phyloP scores from a whole-genome alignment of 2,329 filamentous ascomycete species.

The Diaporthe sp. region DNA sequence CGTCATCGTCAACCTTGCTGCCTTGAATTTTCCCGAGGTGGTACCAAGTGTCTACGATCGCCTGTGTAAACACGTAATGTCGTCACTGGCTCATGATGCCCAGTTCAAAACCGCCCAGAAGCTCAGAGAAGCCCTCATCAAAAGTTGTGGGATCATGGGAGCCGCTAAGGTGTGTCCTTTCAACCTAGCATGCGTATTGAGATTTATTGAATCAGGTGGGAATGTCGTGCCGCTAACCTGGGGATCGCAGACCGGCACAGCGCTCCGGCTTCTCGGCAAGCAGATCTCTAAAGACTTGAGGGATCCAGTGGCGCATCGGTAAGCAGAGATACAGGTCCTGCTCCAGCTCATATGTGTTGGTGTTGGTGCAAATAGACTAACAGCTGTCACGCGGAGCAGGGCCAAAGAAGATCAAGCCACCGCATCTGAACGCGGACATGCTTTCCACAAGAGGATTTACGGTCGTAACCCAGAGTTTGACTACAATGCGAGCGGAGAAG shows the following conservation, averaged over 20 bases:
- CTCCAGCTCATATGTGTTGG: neutral
- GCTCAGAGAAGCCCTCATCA: neutral
- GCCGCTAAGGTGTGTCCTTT: neutral
- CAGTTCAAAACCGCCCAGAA: neutral
- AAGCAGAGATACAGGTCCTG: neutral
- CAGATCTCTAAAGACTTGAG: neutral
- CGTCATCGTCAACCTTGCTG: neutral
- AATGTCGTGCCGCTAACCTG: neutral
- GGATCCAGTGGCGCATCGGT: neutral
- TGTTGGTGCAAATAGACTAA: neutral
- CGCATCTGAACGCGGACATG: neutral
- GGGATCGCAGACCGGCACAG: neutral
- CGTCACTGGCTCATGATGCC: neutral
- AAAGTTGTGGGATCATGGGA: neutral
- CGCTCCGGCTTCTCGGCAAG: neutral
- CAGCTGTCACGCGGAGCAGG: neutral
- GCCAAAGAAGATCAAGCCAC: neutral
- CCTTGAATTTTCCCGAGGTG: neutral
- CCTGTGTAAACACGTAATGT: neutral
- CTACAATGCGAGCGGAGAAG: neutral
- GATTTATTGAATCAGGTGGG: neutral
- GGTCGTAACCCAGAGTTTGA: neutral
- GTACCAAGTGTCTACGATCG: neutral
- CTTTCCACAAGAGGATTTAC: slow-evolving; percentile 8
- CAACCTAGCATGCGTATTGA: neutral